phyloP scores from a whole-genome alignment of 305 asterid genomes.

The Striga hermonthica region DNA sequence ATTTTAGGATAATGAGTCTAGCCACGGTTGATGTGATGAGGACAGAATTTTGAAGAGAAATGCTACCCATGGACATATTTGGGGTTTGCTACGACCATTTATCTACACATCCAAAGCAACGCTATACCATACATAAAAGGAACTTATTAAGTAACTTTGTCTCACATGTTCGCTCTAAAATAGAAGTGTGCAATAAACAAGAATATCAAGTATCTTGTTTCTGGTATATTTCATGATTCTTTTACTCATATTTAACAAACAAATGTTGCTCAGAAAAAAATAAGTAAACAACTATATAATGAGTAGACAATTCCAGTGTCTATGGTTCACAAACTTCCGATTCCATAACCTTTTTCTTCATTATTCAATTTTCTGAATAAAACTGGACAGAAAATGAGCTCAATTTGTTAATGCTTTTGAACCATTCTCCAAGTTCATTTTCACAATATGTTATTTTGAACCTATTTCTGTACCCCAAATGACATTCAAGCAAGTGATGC shows the following conservation, averaged over 20 bases:
- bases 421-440: neutral
- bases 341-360: too few relatives aligned
- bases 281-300: too few relatives aligned
- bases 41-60: neutral
- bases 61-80: neutral
- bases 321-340: too few relatives aligned
- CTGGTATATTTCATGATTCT: neutral
- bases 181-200: neutral
- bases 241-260: neutral
- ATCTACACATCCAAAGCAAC: neutral
- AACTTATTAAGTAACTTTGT: neutral
- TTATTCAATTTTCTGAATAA: too few relatives aligned
- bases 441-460: neutral
- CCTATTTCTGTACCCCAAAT: slow-evolving; percentile 9
- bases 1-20: neutral
- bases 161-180: neutral
- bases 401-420: too few relatives aligned
- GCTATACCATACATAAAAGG: neutral
- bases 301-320: neutral
- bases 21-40: neutral
- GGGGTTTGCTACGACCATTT: neutral
- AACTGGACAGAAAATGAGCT: too few relatives aligned
- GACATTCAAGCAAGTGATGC: slow-evolving; percentile 14
- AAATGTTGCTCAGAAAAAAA: neutral
- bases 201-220: neutral